Conservation (phyloP, 768 basidiomycete species). For the Boletus rufocinnamomeus region DNA sequence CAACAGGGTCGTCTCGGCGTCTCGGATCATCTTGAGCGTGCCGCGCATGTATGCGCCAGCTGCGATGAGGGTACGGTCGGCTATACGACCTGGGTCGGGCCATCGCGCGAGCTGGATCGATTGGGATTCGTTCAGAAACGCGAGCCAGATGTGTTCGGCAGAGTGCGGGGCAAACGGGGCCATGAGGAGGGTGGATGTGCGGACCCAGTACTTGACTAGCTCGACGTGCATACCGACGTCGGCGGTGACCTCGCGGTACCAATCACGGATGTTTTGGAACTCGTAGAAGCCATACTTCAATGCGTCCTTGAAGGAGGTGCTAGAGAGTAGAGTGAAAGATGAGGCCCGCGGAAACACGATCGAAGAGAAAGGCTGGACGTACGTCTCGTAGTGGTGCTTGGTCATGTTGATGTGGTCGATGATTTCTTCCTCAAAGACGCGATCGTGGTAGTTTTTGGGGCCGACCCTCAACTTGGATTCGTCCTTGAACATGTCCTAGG, state of each 20-base stretch:
- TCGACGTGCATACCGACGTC: constrained; percentile 92
- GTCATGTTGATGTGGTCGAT: constrained; percentile 82
- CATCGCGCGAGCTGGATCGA: constrained; percentile 84
- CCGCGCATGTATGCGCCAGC: constrained; percentile 83
- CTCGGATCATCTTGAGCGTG: constrained; percentile 89
- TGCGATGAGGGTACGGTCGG: constrained; percentile 69
- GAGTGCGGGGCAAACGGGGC: constrained; percentile 92
- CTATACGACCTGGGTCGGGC: constrained; percentile 64
- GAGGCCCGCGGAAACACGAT: not conserved
- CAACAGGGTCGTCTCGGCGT: constrained; percentile 75
- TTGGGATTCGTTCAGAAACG: constrained; percentile 67
- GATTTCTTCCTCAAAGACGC: constrained; percentile 89
- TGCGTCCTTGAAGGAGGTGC: constrained; percentile 94
- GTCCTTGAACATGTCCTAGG: constrained; percentile 78
- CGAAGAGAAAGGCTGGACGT: constrained; percentile 34
- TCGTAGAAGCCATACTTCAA: constrained; percentile 96
- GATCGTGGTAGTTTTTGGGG: constrained; percentile 77
- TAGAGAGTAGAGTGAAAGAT: constrained; percentile 41
- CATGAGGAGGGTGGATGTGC: constrained; percentile 74
- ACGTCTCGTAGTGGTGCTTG: constrained; percentile 81
- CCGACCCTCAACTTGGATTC: constrained; percentile 73
- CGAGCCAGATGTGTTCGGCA: constrained; percentile 86
- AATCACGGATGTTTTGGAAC: constrained; percentile 87
- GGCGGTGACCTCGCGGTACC: constrained; percentile 91
- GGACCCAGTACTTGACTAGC: constrained; percentile 84